phyloP scores from a whole-genome alignment of 2,329 filamentous ascomycete genomes.

The Colletotrichum falcatum region DNA sequence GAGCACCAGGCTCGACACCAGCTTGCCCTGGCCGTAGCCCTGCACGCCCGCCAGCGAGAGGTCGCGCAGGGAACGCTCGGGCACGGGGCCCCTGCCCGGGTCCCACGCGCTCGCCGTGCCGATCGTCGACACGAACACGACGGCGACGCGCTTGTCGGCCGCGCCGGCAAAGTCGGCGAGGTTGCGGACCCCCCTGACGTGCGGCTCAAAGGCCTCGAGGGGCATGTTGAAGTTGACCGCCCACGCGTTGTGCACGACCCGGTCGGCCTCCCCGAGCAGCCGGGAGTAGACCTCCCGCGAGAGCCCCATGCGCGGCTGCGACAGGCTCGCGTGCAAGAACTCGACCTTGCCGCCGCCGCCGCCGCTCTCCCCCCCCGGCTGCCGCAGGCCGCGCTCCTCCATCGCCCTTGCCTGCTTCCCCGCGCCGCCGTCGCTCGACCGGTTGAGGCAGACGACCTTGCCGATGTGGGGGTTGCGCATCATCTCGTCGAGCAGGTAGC shows the following conservation, averaged over 20 bases:
- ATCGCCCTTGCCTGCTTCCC: slow-evolving; percentile 33
- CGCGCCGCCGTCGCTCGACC: slow-evolving; percentile 28
- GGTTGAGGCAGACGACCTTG: slow-evolving; percentile 31
- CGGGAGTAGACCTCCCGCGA: slow-evolving; percentile 17
- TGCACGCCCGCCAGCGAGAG: background rate
- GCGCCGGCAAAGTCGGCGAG: slow-evolving; percentile 50
- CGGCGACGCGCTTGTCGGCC: slow-evolving; percentile 18
- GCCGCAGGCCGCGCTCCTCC: slow-evolving; percentile 20
- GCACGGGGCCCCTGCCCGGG: slow-evolving; percentile 18
- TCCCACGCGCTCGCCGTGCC: slow-evolving; percentile 34
- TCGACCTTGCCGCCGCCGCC: slow-evolving; percentile 37
- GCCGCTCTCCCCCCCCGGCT: slow-evolving; percentile 10
- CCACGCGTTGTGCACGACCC: slow-evolving; percentile 64
- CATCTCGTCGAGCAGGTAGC: slow-evolving; percentile 29
- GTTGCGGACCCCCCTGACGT: slow-evolving; percentile 63
- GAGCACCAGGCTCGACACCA: slow-evolving; percentile 32
- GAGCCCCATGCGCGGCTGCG: slow-evolving; percentile 22
- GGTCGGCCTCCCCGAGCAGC: slow-evolving; percentile 55
- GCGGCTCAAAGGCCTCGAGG: slow-evolving; percentile 61
- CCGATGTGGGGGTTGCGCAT: slow-evolving; percentile 40
- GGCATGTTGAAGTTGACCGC: slow-evolving; percentile 65
- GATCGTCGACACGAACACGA: slow-evolving; percentile 40
- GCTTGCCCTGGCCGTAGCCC: slow-evolving; percentile 41
- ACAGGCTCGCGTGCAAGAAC: slow-evolving; percentile 52
- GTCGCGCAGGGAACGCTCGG: slow-evolving; percentile 24